Base-by-base conservation (phyloP, 2,329 filamentous ascomycete species). In the Knoxdaviesia capensis region DNA sequence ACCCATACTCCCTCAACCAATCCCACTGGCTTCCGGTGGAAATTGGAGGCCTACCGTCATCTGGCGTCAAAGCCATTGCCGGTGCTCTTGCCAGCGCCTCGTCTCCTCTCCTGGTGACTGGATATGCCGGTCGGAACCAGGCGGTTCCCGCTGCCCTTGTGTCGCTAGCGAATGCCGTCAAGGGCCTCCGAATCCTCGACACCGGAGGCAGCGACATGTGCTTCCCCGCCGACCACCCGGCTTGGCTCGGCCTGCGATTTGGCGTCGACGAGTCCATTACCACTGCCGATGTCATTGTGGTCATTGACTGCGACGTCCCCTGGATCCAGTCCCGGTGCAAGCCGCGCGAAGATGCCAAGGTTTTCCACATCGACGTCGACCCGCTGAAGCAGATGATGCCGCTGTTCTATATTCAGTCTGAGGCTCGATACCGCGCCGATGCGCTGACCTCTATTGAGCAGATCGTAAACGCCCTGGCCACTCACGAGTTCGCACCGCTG, bases 301-400 rank as follows among this genome's bases (percentile, higher is more conserved):
- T 94, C 3, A 54, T 93, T 29, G 81, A 94, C 57, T 92, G 85
- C 48, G 87, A 94, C 53, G 85, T 94, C 0, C 87, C 87, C 0
- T 94, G 86, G 85, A 86, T 94, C 43, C 77, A 79, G n/a, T 90
- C 84, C 0, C 74, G 75, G 10, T 75, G 71, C 56, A 64, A 64
- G 48, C 75, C 75, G 0, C 56, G 56, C 1, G 55, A 60, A 3
- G 62, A 66, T 10, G 68, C 69, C 20, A 64, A 62, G 46, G 60
- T 80, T 43, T 77, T 71, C 57, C 75, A 80, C 50, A 65, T 80
- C 37, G 75, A 80, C 48, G 63, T 76, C 39, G 75, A 80, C 48
- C 73, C 75, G 1, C 58, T 79, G 29, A 80, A 80, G 60, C 73
- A 79, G 55, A 68, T 77, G 55, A 85, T 85, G 65, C 78, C 78